A percentile compares a stretch with the other conserved stretches of the same genome.
Evolutionary conservation across 2,329 filamentous ascomycete species (phyloP).

Genomic region (Pleoardoris graminearum): DNA sequence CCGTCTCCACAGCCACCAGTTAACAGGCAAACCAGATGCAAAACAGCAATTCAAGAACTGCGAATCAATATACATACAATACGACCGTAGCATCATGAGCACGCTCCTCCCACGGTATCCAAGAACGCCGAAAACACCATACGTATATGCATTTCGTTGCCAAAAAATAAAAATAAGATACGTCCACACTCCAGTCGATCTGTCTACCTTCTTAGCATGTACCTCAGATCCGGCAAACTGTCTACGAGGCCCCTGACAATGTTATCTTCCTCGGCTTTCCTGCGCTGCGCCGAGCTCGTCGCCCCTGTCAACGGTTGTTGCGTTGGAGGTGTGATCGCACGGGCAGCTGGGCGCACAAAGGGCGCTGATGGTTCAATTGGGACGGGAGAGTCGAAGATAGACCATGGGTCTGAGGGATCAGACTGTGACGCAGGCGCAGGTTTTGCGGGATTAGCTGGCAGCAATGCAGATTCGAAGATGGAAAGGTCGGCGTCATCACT

Average conservation of each 20-base stretch:
- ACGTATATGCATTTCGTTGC: too few species aligned
- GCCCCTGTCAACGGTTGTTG: constrained; percentile 30
- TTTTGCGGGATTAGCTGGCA: constrained; percentile 5
- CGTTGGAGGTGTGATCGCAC: constrained; percentile 18
- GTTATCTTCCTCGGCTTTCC: constrained; percentile 36
- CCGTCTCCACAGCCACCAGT: too few species aligned
- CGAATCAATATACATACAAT: too few species aligned
- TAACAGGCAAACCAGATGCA: too few species aligned
- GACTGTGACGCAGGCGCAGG: constrained; percentile 7
- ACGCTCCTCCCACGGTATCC: too few species aligned
- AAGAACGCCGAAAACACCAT: too few species aligned
- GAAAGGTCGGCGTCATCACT: constrained; percentile 24
- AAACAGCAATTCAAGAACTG: too few species aligned
- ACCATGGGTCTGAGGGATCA: constrained; percentile 25
- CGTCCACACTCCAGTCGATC: too few species aligned
- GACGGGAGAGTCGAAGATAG: constrained; percentile 30
- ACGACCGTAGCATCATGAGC: too few species aligned
- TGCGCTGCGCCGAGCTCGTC: constrained; percentile 27
- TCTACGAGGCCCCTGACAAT: constrained; percentile 29
- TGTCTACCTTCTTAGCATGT: constrained; percentile 36
- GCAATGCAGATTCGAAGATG: constrained; percentile 36
- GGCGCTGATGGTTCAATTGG: constrained; percentile 17
- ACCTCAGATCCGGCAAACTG: constrained; percentile 37
- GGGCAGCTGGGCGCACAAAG: constrained; percentile 25
- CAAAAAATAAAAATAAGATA: too few species aligned